A percentile compares a stretch with the other conserved stretches of the same genome.
Conservation (phyloP, 257 asterid species). For the Schizonepeta tenuifolia region DNA sequence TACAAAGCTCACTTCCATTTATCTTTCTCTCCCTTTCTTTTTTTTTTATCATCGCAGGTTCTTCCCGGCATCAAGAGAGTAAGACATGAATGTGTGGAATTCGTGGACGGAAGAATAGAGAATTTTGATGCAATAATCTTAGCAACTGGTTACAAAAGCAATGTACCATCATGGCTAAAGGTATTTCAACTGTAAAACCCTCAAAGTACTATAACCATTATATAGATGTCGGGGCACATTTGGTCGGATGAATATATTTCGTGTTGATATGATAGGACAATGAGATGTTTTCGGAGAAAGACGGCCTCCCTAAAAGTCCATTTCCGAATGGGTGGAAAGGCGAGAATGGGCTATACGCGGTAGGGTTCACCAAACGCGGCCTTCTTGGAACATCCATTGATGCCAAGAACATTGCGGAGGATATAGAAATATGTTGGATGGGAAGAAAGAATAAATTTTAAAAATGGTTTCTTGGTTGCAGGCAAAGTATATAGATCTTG, state of each 20-base stretch:
- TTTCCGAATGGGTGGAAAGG: conserved; percentile 98
- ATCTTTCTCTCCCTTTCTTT: neutral
- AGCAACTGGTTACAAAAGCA: conserved; percentile 81
- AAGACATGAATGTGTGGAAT: conserved; percentile 47
- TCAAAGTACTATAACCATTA: neutral
- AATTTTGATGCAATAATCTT: conserved; percentile 60
- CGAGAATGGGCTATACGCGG: conserved; percentile 76
- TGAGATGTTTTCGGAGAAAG: conserved; percentile 70
- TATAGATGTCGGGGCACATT: neutral
- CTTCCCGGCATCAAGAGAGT: conserved; percentile 51
- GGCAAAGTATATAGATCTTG: neutral
- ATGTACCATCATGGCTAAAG: conserved; percentile 74
- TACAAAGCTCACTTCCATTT: too few species aligned
- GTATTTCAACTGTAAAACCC: conserved; percentile 16
- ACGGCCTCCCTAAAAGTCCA: conserved; percentile 78
- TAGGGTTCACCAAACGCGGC: conserved; percentile 93
- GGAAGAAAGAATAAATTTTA: conserved; percentile 32
- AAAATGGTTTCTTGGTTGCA: neutral
- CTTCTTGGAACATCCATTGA: conserved; percentile 87
- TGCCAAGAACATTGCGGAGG: conserved; percentile 79
- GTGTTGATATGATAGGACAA: conserved; percentile 48
- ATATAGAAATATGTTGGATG: conserved; percentile 51
- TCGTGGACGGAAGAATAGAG: conserved; percentile 55
- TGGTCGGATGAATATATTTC: neutral
- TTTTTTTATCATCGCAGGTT: conserved; percentile 30